Percentiles rank a stretch among this genome's conserved stretches.
These are phyloP conservation scores for Neonectria sp. DNA, from an alignment of 2,329 filamentous ascomycete species.

Conservation along the genomic window DNA sequence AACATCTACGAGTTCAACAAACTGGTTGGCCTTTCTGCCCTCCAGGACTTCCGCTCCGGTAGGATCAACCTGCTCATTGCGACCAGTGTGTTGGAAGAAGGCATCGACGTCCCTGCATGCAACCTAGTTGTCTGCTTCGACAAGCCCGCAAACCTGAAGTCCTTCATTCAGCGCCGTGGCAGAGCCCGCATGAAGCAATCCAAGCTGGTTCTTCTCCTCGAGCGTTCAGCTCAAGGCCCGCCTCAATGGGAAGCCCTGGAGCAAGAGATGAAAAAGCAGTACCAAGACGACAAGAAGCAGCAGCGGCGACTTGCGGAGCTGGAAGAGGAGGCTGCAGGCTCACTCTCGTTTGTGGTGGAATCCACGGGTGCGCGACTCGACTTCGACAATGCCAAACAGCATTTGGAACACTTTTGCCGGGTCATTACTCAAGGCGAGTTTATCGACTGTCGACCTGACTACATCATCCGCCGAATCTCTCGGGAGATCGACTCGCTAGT, in stretches of 20 bases:
- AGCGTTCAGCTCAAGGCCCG: conserved; percentile 46
- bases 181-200: conserved; percentile 67
- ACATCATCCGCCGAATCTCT: conserved; percentile 65
- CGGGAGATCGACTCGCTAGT: conserved; percentile 53
- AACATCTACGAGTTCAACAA: conserved; percentile 59
- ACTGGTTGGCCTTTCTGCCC: conserved; percentile 50
- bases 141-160: conserved; percentile 64
- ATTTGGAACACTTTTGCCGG: conserved; percentile 86
- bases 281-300: conserved; percentile 74
- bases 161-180: conserved; percentile 72
- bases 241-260: conserved; percentile 78
- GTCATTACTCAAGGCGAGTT: conserved; percentile 71
- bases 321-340: conserved; percentile 59
- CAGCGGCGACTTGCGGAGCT: conserved; percentile 60
- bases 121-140: conserved; percentile 74
- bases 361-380: conserved; percentile 76
- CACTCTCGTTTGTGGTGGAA: conserved; percentile 54
- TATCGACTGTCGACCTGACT: conserved; percentile 78
- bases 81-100: conserved; percentile 77
- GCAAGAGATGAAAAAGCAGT: conserved; percentile 78
- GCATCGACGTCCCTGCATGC: conserved; percentile 77
- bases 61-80: conserved; percentile 72
- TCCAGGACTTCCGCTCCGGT: conserved; percentile 67
- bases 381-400: conserved; percentile 80
- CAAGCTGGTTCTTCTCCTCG: conserved; percentile 63